Conservation (phyloP, 192 early-diverging fungal genomes). For the Podila horticola region DNA sequence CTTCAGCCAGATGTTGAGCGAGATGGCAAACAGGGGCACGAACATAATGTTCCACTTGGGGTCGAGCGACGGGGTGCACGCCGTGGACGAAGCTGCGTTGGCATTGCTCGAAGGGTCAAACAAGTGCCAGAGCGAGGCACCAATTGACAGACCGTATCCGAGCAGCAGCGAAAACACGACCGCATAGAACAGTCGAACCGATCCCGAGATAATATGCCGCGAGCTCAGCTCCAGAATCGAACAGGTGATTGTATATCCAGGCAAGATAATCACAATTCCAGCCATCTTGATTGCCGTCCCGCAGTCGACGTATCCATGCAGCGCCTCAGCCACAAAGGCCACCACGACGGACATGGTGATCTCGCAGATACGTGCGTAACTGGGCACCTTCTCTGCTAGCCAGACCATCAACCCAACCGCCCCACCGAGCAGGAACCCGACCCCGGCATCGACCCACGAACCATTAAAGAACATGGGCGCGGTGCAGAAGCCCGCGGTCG, state of each 20-base stretch:
- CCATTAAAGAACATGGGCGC: conserved; percentile 77
- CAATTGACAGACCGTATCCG: conserved; percentile 80
- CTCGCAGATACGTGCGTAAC: conserved; percentile 58
- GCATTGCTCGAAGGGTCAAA: conserved; percentile 49
- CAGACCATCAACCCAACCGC: conserved; percentile 54
- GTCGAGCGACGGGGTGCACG: conserved; percentile 13
- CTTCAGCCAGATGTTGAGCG: conserved; percentile 59
- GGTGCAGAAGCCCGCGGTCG: conserved; percentile 65
- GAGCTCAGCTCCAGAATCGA: conserved; percentile 90
- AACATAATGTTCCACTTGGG: conserved; percentile 56
- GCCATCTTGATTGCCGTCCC: conserved; percentile 29
- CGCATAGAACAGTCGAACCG: conserved; percentile 85
- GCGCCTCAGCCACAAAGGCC: conserved; percentile 56
- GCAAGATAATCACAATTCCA: conserved; percentile 74
- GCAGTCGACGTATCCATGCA: conserved; percentile 12
- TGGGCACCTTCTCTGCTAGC: conserved; percentile 38
- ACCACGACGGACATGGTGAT: conserved; percentile 59
- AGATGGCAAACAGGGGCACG: conserved; percentile 63
- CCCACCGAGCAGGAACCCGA: conserved; percentile 51
- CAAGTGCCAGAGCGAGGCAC: conserved; percentile 61
- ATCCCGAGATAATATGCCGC: conserved; percentile 88
- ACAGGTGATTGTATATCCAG: conserved; percentile 84
- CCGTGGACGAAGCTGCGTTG: background rate
- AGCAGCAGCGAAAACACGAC: conserved; percentile 81
- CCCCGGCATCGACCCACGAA: conserved; percentile 70